Evolutionary conservation across 202 grass and related monocot species (phyloP).

Genomic region (Elaeis oleifera): DNA sequence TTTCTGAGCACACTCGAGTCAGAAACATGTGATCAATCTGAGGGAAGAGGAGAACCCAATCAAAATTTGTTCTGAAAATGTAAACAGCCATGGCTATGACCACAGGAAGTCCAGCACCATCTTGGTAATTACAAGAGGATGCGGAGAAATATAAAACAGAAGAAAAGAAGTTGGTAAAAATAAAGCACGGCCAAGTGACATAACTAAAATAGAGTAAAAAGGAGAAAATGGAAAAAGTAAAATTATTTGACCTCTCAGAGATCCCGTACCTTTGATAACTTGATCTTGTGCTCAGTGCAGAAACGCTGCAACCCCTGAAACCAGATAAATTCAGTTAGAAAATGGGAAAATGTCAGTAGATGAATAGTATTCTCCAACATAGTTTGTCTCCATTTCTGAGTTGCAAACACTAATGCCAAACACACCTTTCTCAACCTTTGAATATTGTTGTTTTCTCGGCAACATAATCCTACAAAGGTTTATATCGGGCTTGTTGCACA

Average conservation of each 20-base stretch:
- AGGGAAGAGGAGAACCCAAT: slow-evolving; percentile 1
- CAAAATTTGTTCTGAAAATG: slow-evolving; percentile 7
- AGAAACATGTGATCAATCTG: slow-evolving; percentile 95
- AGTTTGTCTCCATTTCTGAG: too few relatives aligned
- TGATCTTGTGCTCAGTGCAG: slow-evolving; percentile 98
- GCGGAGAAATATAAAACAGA: too few relatives aligned
- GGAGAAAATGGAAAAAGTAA: slow-evolving; percentile 1
- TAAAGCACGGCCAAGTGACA: too few relatives aligned
- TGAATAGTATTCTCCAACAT: too few relatives aligned
- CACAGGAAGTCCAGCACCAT: slow-evolving; percentile 4
- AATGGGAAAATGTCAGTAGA: not conserved
- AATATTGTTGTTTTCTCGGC: too few relatives aligned
- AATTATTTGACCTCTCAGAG: not conserved
- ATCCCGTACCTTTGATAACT: slow-evolving; percentile 75
- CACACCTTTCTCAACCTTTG: too few relatives aligned
- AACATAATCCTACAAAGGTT: too few relatives aligned
- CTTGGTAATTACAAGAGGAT: too few relatives aligned
- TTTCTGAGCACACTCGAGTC: slow-evolving; percentile 94
- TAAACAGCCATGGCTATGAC: not conserved
- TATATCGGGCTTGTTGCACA: too few relatives aligned
- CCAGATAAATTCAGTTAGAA: slow-evolving; percentile 5
- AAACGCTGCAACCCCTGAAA: slow-evolving; percentile 88
- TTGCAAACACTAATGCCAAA: too few relatives aligned
- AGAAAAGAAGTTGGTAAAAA: too few relatives aligned
- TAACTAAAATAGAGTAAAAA: not conserved